phyloP scores from a whole-genome alignment of 352 stramenopile species.

The Phytophthora ramorum region DNA sequence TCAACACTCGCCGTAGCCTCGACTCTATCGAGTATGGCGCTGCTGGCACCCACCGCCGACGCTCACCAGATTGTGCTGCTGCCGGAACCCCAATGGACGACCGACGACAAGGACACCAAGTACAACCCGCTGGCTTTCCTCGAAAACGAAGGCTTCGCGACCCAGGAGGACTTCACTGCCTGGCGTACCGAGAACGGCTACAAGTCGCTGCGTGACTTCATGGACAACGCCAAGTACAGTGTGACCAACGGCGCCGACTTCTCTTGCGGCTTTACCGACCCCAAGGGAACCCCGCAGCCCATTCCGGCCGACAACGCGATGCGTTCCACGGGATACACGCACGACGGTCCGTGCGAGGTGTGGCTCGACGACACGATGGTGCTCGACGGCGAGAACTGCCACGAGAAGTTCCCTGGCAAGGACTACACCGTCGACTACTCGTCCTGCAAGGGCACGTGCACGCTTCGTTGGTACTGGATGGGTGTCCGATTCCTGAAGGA shows the following conservation, averaged over 20 bases:
- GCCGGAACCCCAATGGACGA: constrained; percentile 39
- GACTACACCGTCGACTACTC: constrained; percentile 11
- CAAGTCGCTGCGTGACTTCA: constrained; percentile 23
- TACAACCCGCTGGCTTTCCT: constrained; percentile 29
- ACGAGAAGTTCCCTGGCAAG: constrained; percentile 27
- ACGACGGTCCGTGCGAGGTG: constrained; percentile 4
- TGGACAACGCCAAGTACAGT: constrained; percentile 40
- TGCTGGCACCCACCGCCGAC: constrained; percentile 1
- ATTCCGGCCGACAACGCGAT: neutral
- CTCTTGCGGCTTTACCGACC: constrained; percentile 37
- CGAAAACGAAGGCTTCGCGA: constrained; percentile 44
- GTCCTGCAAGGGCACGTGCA: constrained; percentile 4
- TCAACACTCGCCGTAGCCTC: neutral
- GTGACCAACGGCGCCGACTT: constrained; percentile 26
- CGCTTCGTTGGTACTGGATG: constrained; percentile 4
- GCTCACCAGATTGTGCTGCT: constrained; percentile 41
- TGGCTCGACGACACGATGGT: constrained; percentile 22
- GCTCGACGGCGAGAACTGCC: constrained; percentile 25
- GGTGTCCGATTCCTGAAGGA: neutral
- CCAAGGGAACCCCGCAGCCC: neutral
- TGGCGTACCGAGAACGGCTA: constrained; percentile 35
- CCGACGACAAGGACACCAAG: constrained; percentile 28
- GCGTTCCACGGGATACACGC: constrained; percentile 9
- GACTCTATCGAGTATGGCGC: neutral
- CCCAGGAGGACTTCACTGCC: constrained; percentile 34